Percentiles rank a stretch among this genome's conserved stretches.
phyloP scores from a whole-genome alignment of 2,329 filamentous ascomycete species.

The Samsoniella hepiali region DNA sequence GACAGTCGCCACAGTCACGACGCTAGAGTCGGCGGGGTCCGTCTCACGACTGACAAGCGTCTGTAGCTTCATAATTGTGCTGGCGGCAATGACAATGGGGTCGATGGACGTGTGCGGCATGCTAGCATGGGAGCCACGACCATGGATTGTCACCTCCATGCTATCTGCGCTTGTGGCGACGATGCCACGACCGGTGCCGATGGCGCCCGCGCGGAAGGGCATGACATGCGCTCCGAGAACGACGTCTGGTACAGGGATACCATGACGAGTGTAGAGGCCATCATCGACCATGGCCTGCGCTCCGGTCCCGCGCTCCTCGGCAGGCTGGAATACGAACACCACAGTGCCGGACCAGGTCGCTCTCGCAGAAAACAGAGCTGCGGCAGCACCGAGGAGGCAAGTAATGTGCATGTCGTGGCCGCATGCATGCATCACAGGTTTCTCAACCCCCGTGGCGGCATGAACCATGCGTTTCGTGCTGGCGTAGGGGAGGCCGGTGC shows the following conservation, averaged over 20 bases:
- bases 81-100: slow-evolving; percentile 42
- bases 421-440: slow-evolving; percentile 65
- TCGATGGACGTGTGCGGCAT: slow-evolving; percentile 44
- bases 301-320: slow-evolving; percentile 61
- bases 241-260: slow-evolving; percentile 31
- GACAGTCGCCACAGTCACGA: slow-evolving; percentile 43
- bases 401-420: slow-evolving; percentile 66
- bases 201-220: slow-evolving; percentile 30
- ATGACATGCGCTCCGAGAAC: slow-evolving; percentile 38
- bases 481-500: slow-evolving; percentile 53
- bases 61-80: slow-evolving; percentile 37
- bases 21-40: slow-evolving; percentile 36
- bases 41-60: slow-evolving; percentile 32
- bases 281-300: slow-evolving; percentile 44
- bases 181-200: slow-evolving; percentile 27
- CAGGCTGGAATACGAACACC: slow-evolving; percentile 63
- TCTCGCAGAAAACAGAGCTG: slow-evolving; percentile 43
- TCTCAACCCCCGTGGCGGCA: slow-evolving; percentile 44
- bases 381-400: slow-evolving; percentile 52
- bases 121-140: slow-evolving; percentile 40
- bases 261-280: slow-evolving; percentile 31
- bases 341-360: slow-evolving; percentile 59
- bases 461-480: slow-evolving; percentile 39
- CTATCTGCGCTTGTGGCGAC: slow-evolving; percentile 29
- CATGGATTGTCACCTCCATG: slow-evolving; percentile 31